Evolutionary conservation across 257 asterid genomes (phyloP), one percentile per base, ranked within the genome.

Genomic region (Solanum neorickii): DNA sequence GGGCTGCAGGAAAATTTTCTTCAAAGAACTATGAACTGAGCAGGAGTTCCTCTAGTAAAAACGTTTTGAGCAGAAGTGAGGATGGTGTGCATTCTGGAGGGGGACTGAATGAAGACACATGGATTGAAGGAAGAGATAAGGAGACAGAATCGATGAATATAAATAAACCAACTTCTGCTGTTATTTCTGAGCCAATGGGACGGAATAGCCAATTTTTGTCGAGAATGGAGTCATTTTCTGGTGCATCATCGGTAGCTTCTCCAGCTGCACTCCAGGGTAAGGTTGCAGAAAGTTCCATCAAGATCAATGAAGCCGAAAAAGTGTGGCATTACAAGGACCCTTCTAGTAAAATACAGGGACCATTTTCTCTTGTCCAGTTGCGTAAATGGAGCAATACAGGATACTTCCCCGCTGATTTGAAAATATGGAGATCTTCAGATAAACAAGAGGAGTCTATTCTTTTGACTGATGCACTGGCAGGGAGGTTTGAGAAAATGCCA

Each of bases 321-420:
- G 93, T 91, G 56, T 97, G 99, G 99, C 91, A 93, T 84, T 97
- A 97, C 92, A 75, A 89, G 91, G 99, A 97, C 89, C 99, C 99
- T 84, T 91, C 98, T n/a, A 97, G 98, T 52, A 97, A 97, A 91
- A 93, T 92, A 35, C 99, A 96, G 90, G 99, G 99, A 47, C 98
- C 99, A 62, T 97, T 97, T 90, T 95, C 99, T 46, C 82, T 96
- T 89, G 96, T 93, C 20, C 98, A 96, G 90, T 89, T 97, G 90
- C 96, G 96, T 47, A 97, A 96, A 91, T 97, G 99, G 99, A 96
- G 91, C 92, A 95, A 93, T 88, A 91, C 96, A 15, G 98, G 99
- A 82, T 96, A 97, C 86, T 97, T 97, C 68, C 99, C 99, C 18
- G 91, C 94, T 87, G 93, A 92, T 87, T 90, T 97, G 84, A 92